Evolutionary conservation across 441 rosid genomes (phyloP).

Genomic region (Flueggea neowawraea): DNA sequence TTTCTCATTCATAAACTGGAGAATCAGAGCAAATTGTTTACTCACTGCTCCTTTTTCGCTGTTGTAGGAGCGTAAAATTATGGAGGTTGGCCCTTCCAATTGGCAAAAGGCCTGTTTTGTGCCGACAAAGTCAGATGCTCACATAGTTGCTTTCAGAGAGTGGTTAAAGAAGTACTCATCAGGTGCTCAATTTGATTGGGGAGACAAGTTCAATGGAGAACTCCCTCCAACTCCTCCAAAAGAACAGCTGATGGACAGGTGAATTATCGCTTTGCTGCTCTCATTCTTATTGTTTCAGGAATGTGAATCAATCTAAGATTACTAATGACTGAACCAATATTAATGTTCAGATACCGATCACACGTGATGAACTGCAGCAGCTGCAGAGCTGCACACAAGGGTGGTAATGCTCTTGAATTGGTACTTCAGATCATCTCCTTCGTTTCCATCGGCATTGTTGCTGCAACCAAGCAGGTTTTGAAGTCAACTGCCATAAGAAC

Average conservation of each 20-base stretch:
- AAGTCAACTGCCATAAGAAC: conserved; percentile 41
- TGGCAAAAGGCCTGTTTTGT: conserved; percentile 75
- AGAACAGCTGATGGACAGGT: conserved; percentile 69
- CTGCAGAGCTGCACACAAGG: conserved; percentile 66
- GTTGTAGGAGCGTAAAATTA: conserved; percentile 73
- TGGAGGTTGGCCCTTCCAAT: conserved; percentile 55
- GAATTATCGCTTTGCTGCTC: background rate
- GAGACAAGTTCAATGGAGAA: conserved; percentile 43
- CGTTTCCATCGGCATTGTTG: conserved; percentile 46
- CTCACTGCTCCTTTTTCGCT: background rate
- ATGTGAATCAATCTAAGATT: too few relatives aligned
- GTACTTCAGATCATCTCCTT: conserved; percentile 50
- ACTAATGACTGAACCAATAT: too few relatives aligned
- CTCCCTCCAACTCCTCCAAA: conserved; percentile 62
- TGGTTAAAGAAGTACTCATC: conserved; percentile 62
- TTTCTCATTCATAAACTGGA: too few relatives aligned
- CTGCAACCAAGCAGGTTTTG: conserved; percentile 36
- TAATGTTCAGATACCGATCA: conserved; percentile 57
- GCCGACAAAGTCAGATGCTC: conserved; percentile 69
- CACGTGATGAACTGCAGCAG: conserved; percentile 81
- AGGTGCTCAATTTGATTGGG: conserved; percentile 57
- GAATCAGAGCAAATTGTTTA: too few relatives aligned
- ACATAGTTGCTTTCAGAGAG: conserved; percentile 57
- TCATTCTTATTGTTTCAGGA: too few relatives aligned
- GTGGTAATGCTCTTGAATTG: conserved; percentile 54